Conservation (phyloP, 768 basidiomycete species). For the Dendrothele bispora region DNA sequence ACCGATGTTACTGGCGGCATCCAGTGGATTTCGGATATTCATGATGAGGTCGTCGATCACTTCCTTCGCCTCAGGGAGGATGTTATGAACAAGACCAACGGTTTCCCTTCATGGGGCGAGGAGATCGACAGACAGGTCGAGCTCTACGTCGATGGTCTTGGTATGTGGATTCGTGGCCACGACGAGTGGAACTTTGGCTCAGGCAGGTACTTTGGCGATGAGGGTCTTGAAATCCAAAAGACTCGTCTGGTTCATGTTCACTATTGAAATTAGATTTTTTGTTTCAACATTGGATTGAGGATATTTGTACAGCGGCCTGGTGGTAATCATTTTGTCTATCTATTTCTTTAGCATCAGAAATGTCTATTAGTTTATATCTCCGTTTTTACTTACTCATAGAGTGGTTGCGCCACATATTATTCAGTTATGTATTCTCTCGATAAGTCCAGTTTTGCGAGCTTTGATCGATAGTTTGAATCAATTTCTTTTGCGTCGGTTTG, state of each 20-base stretch:
- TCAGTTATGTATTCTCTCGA: too few species aligned
- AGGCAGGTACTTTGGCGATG: conserved; percentile 4
- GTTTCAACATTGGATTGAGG: too few species aligned
- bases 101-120: background rate
- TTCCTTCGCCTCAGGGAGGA: background rate
- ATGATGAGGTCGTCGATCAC: conserved; percentile 7
- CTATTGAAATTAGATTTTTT: too few species aligned
- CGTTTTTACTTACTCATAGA: too few species aligned
- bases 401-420: too few species aligned
- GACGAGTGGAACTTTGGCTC: conserved; percentile 4
- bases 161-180: background rate
- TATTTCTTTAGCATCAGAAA: too few species aligned
- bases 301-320: too few species aligned
- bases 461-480: too few species aligned
- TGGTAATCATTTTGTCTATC: too few species aligned
- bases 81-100: background rate
- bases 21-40: conserved; percentile 6
- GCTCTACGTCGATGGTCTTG: background rate
- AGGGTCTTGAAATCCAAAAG: conserved; percentile 1
- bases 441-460: too few species aligned
- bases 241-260: background rate
- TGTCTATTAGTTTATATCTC: too few species aligned
- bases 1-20: conserved; percentile 1
- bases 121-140: background rate
- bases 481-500: too few species aligned